phyloP scores from a whole-genome alignment of 768 basidiomycete species.

The Chiua virens region DNA sequence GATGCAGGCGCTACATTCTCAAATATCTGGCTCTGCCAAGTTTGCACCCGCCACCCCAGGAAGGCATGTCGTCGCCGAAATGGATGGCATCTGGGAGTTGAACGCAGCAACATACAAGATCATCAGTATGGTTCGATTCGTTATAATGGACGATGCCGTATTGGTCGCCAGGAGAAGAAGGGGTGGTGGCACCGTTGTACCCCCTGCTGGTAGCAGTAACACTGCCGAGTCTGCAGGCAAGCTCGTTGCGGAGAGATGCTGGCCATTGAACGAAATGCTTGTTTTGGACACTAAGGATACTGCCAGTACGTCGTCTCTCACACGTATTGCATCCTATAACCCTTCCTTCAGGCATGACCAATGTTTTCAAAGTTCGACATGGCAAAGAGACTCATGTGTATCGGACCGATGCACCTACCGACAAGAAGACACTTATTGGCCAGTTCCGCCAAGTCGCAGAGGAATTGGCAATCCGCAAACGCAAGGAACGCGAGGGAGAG shows the following conservation, averaged over 20 bases:
- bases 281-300: conserved; percentile 97
- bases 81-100: conserved; percentile 77
- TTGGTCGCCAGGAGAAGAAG: conserved; percentile 80
- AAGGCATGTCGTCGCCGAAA: conserved; percentile 86
- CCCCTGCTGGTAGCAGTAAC: conserved; percentile 63
- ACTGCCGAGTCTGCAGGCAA: conserved; percentile 61
- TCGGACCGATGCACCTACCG: conserved; percentile 73
- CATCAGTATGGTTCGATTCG: conserved; percentile 83
- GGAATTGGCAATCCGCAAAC: conserved; percentile 81
- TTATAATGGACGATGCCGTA: conserved; percentile 88
- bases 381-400: conserved; percentile 95
- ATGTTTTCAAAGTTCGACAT: conserved; percentile 93
- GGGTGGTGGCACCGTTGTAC: conserved; percentile 52
- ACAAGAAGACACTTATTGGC: conserved; percentile 83
- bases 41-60: conserved; percentile 91
- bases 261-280: conserved; percentile 90
- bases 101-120: conserved; percentile 96
- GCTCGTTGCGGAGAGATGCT: conserved; percentile 91
- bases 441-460: conserved; percentile 93
- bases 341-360: conserved; percentile 64
- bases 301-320: conserved; percentile 57
- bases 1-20: conserved; percentile 85
- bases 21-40: conserved; percentile 93
- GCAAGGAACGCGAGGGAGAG: conserved; percentile 93
- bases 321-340: conserved; percentile 1